These are phyloP conservation scores for Phtheirospermum japonicum DNA, from an alignment of 257 asterid species.

Conservation along the genomic window DNA sequence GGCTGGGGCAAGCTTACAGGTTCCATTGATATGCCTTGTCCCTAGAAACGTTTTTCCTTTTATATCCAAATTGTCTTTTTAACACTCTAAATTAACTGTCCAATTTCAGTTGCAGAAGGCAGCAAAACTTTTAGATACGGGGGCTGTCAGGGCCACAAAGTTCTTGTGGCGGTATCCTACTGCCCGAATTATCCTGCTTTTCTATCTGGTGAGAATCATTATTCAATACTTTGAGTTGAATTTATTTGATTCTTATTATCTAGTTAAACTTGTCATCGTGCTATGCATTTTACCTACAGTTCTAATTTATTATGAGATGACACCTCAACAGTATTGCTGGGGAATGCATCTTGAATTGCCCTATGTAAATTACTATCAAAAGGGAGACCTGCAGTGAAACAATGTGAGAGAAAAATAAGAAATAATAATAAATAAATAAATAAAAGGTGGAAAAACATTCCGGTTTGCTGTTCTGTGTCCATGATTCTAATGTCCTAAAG, in stretches of 20 bases:
- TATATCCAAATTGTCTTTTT: conserved; percentile 19
- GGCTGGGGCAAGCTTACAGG: conserved; percentile 89
- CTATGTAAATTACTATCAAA: conserved; percentile 12
- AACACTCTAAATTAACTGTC: conserved; percentile 22
- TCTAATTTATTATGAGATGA: conserved; percentile 18
- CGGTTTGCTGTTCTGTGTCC: too few species aligned
- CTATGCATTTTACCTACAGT: conserved; percentile 15
- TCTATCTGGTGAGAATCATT: conserved; percentile 75
- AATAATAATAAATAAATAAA: too few species aligned
- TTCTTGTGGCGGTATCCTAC: conserved; percentile 97
- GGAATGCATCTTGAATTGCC: conserved; percentile 18
- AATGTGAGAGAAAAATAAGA: not conserved
- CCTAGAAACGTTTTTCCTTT: conserved; percentile 19
- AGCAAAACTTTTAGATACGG: conserved; percentile 83
- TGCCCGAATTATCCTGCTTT: conserved; percentile 84
- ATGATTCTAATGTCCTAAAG: too few species aligned
- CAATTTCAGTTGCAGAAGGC: conserved; percentile 88
- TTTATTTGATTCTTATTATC: conserved; percentile 11
- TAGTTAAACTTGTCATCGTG: conserved; percentile 8
- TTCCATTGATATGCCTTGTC: conserved; percentile 28
- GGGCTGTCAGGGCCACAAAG: conserved; percentile 96
- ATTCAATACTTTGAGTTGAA: conserved; percentile 18
- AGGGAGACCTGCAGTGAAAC: not conserved
- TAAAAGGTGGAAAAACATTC: too few species aligned
- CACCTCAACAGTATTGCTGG: not conserved